A percentile compares a stretch with the other conserved stretches of the same genome.
Conservation (phyloP, 2,329 filamentous ascomycete genomes). For the Calycina herbarum region DNA sequence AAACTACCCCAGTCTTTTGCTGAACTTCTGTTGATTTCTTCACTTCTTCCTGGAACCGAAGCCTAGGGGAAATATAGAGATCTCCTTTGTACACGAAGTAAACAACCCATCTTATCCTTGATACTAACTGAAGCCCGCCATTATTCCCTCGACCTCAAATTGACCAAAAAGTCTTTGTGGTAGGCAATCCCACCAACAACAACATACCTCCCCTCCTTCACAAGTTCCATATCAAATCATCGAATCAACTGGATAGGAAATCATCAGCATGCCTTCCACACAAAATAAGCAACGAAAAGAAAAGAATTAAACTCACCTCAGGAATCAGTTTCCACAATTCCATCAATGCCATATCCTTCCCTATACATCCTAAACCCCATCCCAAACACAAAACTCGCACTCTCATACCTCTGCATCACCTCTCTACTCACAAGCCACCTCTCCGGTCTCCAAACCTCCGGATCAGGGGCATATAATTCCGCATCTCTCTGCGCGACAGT, state of each 20-base stretch:
- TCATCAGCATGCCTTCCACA: neutral
- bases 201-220: neutral
- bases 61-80: too few relatives aligned
- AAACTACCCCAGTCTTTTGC: too few relatives aligned
- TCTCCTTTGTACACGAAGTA: too few relatives aligned
- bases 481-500: slow-evolving; percentile 54
- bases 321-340: slow-evolving; percentile 30
- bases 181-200: neutral
- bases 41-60: too few relatives aligned
- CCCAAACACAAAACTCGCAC: slow-evolving; percentile 27
- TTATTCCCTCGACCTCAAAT: neutral
- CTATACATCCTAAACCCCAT: slow-evolving; percentile 28
- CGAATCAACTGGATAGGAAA: neutral
- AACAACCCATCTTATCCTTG: too few relatives aligned
- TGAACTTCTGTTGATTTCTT: too few relatives aligned
- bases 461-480: slow-evolving; percentile 50
- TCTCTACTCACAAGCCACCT: slow-evolving; percentile 47
- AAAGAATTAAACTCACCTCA: slow-evolving; percentile 20
- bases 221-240: neutral
- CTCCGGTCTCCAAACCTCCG: slow-evolving; percentile 53
- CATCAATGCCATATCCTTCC: slow-evolving; percentile 33
- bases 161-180: neutral
- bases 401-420: slow-evolving; percentile 18
- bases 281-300: too few relatives aligned
- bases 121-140: neutral